Evolutionary conservation across 2,329 filamentous ascomycete genomes (phyloP).

Genomic region (Colletotrichum sp.): DNA sequence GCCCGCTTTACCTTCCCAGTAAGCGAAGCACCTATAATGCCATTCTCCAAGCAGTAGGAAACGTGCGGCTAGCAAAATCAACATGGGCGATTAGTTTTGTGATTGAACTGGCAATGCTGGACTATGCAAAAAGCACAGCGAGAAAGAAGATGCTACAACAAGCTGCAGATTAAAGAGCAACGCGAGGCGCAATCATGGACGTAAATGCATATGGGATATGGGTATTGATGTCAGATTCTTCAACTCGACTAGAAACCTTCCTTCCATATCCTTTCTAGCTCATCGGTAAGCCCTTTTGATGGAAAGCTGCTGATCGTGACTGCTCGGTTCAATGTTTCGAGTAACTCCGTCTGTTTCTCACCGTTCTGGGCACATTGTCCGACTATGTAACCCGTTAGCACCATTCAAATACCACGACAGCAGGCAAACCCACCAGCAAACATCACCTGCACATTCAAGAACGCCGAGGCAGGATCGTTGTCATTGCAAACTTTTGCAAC

Average conservation of each 20-base stretch:
- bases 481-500: conserved; percentile 27
- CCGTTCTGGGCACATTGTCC: conserved; percentile 6
- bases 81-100: no score
- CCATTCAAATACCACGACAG: no score
- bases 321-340: background rate
- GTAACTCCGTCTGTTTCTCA: background rate
- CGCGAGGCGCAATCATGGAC: background rate
- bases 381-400: background rate
- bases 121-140: no score
- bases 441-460: conserved; percentile 9
- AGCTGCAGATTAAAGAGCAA: no score
- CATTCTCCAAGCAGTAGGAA: no score
- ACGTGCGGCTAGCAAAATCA: no score
- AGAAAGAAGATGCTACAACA: no score
- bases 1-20: no score
- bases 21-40: no score
- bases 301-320: conserved; percentile 1
- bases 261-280: background rate
- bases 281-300: background rate
- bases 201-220: no score
- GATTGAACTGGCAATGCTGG: no score
- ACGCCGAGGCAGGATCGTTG: background rate
- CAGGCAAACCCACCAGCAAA: background rate
- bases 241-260: background rate
- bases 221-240: background rate